phyloP scores from a whole-genome alignment of 305 asterid genomes.

The Solanum hybrid region DNA sequence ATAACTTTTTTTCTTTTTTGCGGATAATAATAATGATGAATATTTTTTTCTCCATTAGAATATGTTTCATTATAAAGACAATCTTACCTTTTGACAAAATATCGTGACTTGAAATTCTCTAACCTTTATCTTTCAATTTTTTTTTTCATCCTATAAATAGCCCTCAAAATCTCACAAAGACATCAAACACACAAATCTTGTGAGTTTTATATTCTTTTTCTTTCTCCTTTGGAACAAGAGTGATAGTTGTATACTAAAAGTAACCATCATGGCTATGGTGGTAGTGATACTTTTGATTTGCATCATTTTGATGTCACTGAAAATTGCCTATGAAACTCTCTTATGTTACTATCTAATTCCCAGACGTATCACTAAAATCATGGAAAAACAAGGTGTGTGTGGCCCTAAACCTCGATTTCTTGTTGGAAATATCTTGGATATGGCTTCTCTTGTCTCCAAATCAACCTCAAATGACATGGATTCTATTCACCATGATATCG shows the following conservation, averaged over 20 bases:
- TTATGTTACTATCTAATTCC: slow-evolving; percentile 66
- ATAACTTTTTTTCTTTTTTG: not conserved
- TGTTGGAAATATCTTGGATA: slow-evolving; percentile 63
- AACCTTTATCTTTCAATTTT: not conserved
- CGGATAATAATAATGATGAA: not conserved
- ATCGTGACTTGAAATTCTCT: not conserved
- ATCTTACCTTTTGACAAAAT: not conserved
- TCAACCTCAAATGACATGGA: slow-evolving; percentile 60
- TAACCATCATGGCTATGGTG: slow-evolving; percentile 18
- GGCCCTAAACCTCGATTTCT: slow-evolving; percentile 81
- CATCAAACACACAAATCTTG: not conserved
- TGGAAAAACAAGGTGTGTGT: slow-evolving; percentile 76
- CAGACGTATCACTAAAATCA: slow-evolving; percentile 55
- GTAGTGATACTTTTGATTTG: slow-evolving; percentile 3
- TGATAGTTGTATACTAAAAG: not conserved
- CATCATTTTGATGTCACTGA: slow-evolving; percentile 13
- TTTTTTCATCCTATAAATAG: not conserved
- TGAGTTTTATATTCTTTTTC: not conserved
- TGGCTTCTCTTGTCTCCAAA: slow-evolving; percentile 47
- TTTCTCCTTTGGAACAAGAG: not conserved
- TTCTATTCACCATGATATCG: slow-evolving; percentile 57
- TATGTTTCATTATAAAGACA: not conserved
- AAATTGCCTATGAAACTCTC: slow-evolving; percentile 30
- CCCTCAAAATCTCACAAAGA: not conserved
- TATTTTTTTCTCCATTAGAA: not conserved